Percentiles rank a stretch among this genome's conserved stretches.
Evolutionary conservation across 169 alveolate genomes (phyloP).

Genomic region (Amoebophrya sp.): DNA sequence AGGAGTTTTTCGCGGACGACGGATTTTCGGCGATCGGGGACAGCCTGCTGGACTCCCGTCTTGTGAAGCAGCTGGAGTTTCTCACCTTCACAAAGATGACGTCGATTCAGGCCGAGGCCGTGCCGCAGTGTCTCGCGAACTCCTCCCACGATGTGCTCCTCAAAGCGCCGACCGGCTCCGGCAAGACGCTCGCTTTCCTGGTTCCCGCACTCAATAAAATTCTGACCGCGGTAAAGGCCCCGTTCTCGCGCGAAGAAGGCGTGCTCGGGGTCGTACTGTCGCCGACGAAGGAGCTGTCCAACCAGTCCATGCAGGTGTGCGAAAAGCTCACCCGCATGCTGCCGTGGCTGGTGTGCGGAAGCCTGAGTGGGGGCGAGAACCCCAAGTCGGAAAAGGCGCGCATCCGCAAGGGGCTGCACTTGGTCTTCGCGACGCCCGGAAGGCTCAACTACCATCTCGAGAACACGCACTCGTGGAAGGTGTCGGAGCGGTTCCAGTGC

Average conservation of each 20-base stretch:
- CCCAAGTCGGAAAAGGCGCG: conserved; percentile 71
- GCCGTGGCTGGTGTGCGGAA: conserved; percentile 43
- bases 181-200: conserved; percentile 87
- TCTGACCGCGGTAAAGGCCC: neutral
- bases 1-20: neutral
- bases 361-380: conserved; percentile 70
- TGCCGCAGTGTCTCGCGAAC: conserved; percentile 56
- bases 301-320: conserved; percentile 48
- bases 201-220: conserved; percentile 63
- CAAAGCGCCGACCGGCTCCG: conserved; percentile 91
- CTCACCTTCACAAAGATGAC: conserved; percentile 38
- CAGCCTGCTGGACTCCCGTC: conserved; percentile 15
- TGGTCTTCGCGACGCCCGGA: conserved; percentile 94
- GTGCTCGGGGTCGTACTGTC: conserved; percentile 45
- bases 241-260: conserved; percentile 52
- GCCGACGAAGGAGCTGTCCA: conserved; percentile 78
- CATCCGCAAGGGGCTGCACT: conserved; percentile 77
- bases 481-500: conserved; percentile 46
- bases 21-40: neutral
- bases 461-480: conserved; percentile 66
- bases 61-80: conserved; percentile 15
- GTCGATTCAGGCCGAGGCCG: conserved; percentile 66
- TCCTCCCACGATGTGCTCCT: conserved; percentile 78
- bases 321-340: conserved; percentile 37
- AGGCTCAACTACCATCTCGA: conserved; percentile 83